A percentile compares a stretch with the other conserved stretches of the same genome.
These are phyloP conservation scores for Hypoxylon cercidicola DNA, from an alignment of 495 filamentous ascomycete species.

Conservation along the genomic window DNA sequence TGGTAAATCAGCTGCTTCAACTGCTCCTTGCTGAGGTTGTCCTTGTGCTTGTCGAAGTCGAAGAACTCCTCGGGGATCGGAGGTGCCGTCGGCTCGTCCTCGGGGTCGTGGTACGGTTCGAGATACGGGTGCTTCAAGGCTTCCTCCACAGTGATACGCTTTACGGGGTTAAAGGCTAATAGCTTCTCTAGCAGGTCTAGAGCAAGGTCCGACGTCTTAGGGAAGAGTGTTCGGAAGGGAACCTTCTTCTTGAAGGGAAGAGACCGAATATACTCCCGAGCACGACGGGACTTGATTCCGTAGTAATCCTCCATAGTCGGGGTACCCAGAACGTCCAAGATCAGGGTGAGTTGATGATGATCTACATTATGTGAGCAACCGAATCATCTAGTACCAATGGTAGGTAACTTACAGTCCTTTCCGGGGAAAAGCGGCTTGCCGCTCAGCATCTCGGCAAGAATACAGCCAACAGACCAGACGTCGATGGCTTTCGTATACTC, in stretches of 20 bases:
- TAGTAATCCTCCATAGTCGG: conserved; percentile 99
- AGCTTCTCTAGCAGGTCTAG: conserved; percentile 95
- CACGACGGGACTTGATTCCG: conserved; percentile 97
- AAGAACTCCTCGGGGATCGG: conserved; percentile 99
- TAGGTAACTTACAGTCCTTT: conserved; percentile 85
- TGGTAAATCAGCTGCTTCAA: conserved; percentile 96
- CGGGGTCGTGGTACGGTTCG: conserved; percentile 98
- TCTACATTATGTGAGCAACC: conserved; percentile 63
- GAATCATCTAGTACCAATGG: not conserved
- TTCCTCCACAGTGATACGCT: conserved; percentile 97
- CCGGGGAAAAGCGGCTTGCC: conserved; percentile 98
- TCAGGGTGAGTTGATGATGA: conserved; percentile 97
- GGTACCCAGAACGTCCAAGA: conserved; percentile 96
- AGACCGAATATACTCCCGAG: conserved; percentile 97
- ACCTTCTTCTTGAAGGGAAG: conserved; percentile 99
- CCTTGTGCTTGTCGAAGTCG: conserved; percentile 99
- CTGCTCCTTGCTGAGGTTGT: conserved; percentile 97
- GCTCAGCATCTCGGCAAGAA: conserved; percentile 99
- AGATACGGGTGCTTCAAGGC: conserved; percentile 97
- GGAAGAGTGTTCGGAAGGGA: conserved; percentile 96
- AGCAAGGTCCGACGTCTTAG: conserved; percentile 92
- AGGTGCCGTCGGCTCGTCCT: conserved; percentile 96
- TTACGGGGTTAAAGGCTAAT: conserved; percentile 97
- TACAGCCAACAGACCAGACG: conserved; percentile 99
- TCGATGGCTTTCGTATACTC: conserved; percentile 99